A percentile compares a stretch with the other conserved stretches of the same genome.
Conservation (phyloP, 1,139 yeast species). For the Debaryomyces coudertii region DNA sequence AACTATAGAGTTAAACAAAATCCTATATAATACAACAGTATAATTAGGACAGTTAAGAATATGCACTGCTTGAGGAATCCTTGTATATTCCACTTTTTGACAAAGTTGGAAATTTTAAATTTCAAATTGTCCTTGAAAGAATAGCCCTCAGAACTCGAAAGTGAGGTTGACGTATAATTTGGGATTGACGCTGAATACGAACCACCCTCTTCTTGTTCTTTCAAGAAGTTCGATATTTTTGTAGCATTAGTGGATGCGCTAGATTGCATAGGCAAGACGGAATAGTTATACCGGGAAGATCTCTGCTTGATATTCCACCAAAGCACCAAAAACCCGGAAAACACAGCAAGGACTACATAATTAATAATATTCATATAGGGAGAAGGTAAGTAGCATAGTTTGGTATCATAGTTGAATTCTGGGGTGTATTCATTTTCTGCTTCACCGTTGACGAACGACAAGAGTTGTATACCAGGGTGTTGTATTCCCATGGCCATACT, state of each 20-base stretch:
- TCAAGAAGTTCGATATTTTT: constrained; percentile 27
- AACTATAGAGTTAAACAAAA: constrained; percentile 20
- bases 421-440: constrained; percentile 15
- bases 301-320: constrained; percentile 36
- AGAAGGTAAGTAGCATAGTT: constrained; percentile 50
- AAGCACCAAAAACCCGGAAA: constrained; percentile 32
- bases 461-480: constrained; percentile 56
- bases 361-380: constrained; percentile 49
- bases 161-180: constrained; percentile 16
- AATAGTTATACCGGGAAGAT: constrained; percentile 16
- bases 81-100: constrained; percentile 22
- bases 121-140: constrained; percentile 1
- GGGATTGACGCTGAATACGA: constrained; percentile 16
- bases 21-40: constrained; percentile 24
- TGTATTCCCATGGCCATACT: constrained; percentile 64
- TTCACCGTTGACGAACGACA: constrained; percentile 34
- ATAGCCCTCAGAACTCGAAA: neutral
- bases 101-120: constrained; percentile 10
- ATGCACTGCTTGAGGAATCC: constrained; percentile 25
- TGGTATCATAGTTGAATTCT: constrained; percentile 37
- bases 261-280: constrained; percentile 14
- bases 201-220: constrained; percentile 25
- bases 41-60: constrained; percentile 20
- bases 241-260: constrained; percentile 17
- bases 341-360: constrained; percentile 43